These are phyloP conservation scores for Halenospora varia DNA, from an alignment of 495 filamentous ascomycete genomes.

Conservation along the genomic window DNA sequence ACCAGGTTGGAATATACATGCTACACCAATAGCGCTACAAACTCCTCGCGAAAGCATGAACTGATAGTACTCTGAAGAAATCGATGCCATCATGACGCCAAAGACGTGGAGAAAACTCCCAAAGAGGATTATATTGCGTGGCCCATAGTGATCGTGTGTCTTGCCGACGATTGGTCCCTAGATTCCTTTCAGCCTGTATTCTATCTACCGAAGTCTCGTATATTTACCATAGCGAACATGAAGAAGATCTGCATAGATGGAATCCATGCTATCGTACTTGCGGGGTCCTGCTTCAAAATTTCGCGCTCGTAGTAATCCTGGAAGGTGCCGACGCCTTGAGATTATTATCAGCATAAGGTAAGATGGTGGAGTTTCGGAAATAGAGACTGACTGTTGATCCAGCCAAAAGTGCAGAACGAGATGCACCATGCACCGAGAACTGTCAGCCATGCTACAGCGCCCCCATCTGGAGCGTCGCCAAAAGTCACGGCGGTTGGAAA, in stretches of 20 bases:
- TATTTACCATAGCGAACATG: constrained; percentile 52
- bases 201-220: too few species aligned
- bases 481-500: too few species aligned
- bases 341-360: too few species aligned
- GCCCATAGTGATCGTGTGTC: constrained; percentile 69
- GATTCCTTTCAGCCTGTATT: too few species aligned
- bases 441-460: neutral
- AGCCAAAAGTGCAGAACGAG: constrained; percentile 41
- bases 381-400: constrained; percentile 59
- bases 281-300: constrained; percentile 40
- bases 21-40: constrained; percentile 46
- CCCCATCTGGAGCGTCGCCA: neutral
- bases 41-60: constrained; percentile 54
- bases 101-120: constrained; percentile 62
- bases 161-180: constrained; percentile 61
- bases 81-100: constrained; percentile 66
- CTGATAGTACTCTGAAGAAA: constrained; percentile 59
- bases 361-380: too few species aligned
- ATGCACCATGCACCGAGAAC: neutral
- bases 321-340: constrained; percentile 57
- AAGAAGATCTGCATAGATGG: constrained; percentile 43
- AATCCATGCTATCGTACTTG: constrained; percentile 53
- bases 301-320: constrained; percentile 50
- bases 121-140: constrained; percentile 55
- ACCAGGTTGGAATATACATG: constrained; percentile 44